Percentiles rank a stretch among this genome's conserved stretches.
These are phyloP conservation scores for Argentina anserina DNA, from an alignment of 306 rosid genomes.

Conservation along the genomic window DNA sequence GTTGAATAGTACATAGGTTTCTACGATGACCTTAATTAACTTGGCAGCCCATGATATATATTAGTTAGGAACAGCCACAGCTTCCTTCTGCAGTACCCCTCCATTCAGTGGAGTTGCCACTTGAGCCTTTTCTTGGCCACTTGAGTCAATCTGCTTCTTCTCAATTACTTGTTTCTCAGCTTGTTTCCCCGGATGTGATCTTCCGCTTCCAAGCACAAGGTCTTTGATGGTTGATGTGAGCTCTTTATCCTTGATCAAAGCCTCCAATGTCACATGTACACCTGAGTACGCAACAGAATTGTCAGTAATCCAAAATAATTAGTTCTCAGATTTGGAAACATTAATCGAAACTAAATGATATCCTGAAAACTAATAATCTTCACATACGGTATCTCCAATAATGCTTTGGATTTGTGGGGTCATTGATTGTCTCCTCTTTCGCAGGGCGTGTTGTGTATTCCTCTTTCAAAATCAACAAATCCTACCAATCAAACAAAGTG, in stretches of 20 bases:
- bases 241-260: conserved; percentile 61
- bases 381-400: conserved; percentile 96
- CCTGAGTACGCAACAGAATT: conserved; percentile 44
- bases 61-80: conserved; percentile 30
- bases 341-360: neutral
- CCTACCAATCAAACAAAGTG: conserved; percentile 41
- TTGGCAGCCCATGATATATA: neutral
- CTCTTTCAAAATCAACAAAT: conserved; percentile 79
- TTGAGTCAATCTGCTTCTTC: conserved; percentile 30
- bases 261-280: conserved; percentile 74
- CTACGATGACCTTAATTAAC: neutral
- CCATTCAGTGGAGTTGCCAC: conserved; percentile 25
- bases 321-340: neutral
- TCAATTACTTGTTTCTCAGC: conserved; percentile 30
- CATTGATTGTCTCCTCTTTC: conserved; percentile 83
- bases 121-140: conserved; percentile 25
- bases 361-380: conserved; percentile 4
- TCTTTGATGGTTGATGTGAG: conserved; percentile 57
- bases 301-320: neutral
- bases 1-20: too few species aligned
- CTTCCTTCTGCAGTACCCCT: conserved; percentile 27
- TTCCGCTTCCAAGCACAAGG: conserved; percentile 57
- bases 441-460: conserved; percentile 81
- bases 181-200: conserved; percentile 59
- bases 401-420: conserved; percentile 96